These are phyloP conservation scores for Vararia minispora DNA, from an alignment of 768 basidiomycete genomes.

Conservation along the genomic window DNA sequence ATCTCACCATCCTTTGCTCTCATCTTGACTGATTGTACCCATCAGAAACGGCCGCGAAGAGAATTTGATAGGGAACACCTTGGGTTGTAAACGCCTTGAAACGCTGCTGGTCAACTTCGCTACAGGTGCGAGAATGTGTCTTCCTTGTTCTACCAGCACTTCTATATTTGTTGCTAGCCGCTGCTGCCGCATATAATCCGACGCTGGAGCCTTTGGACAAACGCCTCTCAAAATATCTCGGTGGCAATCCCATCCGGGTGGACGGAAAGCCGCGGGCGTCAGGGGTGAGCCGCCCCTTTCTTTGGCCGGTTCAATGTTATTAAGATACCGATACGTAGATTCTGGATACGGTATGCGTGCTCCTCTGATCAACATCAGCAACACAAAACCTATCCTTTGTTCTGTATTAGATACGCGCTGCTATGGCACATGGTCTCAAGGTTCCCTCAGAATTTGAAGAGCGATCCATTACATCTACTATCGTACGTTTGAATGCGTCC, in stretches of 20 bases:
- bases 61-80: constrained; percentile 58
- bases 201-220: constrained; percentile 50
- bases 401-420: constrained; percentile 33
- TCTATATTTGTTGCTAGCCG: constrained; percentile 29
- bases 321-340: too few species aligned
- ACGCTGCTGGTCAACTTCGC: constrained; percentile 53
- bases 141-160: not conserved
- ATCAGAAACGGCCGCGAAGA: constrained; percentile 58
- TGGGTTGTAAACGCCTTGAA: constrained; percentile 57
- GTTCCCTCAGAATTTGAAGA: constrained; percentile 69
- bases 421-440: constrained; percentile 57
- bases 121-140: constrained; percentile 32
- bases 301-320: too few species aligned
- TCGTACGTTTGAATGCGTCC: constrained; percentile 41
- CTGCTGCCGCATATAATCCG: constrained; percentile 52
- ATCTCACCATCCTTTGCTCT: constrained; percentile 1
- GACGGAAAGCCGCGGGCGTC: constrained; percentile 69
- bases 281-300: too few species aligned
- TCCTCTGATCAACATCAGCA: not conserved
- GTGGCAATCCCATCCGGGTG: constrained; percentile 57
- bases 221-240: constrained; percentile 57
- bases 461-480: constrained; percentile 39
- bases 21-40: not conserved
- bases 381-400: not conserved
- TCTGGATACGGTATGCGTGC: constrained; percentile 47